These are phyloP conservation scores for Macrotyloma uniflorum DNA, from an alignment of 306 rosid species.

Conservation along the genomic window DNA sequence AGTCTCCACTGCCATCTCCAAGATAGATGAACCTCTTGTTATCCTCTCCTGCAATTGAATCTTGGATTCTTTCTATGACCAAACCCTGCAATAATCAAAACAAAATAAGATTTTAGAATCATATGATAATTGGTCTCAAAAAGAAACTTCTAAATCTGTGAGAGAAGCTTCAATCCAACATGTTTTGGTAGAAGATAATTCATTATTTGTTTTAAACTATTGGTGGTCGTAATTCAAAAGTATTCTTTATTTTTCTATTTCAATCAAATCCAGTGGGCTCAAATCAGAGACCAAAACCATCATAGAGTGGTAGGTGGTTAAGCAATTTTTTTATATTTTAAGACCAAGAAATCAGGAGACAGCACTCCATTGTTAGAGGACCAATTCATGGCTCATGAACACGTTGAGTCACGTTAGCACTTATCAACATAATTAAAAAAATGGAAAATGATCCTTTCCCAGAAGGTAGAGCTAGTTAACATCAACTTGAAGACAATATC, in stretches of 20 bases:
- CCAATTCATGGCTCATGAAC: conserved; percentile 16
- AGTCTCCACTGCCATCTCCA: conserved; percentile 72
- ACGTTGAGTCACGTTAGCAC: conserved; percentile 20
- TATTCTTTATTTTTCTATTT: conserved; percentile 7
- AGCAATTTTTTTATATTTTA: neutral
- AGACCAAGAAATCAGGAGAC: neutral
- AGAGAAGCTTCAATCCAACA: neutral
- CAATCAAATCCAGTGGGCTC: conserved; percentile 22
- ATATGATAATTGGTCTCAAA: neutral
- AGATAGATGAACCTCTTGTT: conserved; percentile 58
- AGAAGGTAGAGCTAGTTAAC: neutral
- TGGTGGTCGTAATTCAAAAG: conserved; percentile 34
- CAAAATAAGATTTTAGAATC: neutral
- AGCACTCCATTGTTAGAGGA: conserved; percentile 18
- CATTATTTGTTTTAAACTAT: neutral
- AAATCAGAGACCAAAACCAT: neutral
- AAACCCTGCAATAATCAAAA: conserved; percentile 42
- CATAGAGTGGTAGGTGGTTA: neutral
- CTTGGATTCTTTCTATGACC: conserved; percentile 54
- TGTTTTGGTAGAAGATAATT: neutral
- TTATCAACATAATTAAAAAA: neutral
- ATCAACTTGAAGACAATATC: conserved; percentile 1
- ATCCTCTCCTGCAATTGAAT: conserved; percentile 20
- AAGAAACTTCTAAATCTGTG: neutral
- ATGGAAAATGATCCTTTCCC: neutral